A percentile compares a stretch with the other conserved stretches of the same genome.
These are phyloP conservation scores for Dioscorea dumetorum DNA, from an alignment of 106 monocot species.

Conservation along the genomic window DNA sequence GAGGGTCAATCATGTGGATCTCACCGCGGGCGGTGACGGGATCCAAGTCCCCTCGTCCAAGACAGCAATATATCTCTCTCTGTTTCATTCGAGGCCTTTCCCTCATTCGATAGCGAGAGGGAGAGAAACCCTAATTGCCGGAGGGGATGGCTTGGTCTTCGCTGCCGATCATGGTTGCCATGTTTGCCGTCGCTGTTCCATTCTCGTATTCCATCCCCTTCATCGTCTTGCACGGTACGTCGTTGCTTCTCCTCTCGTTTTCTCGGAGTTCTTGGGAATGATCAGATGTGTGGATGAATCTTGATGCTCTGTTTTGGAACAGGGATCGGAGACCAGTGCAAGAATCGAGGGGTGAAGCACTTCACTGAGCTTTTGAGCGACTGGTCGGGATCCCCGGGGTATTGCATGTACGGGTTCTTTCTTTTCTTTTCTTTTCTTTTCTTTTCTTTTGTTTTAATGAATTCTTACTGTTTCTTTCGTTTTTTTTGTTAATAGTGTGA, in stretches of 20 bases:
- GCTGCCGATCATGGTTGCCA: background rate
- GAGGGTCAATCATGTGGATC: no score
- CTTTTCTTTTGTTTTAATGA: no score
- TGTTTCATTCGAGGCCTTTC: no score
- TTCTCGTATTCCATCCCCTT: constrained; percentile 33
- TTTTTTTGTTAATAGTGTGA: background rate
- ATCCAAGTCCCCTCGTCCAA: no score
- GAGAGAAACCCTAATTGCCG: background rate
- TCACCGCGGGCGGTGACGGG: no score
- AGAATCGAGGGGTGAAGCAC: constrained; percentile 33
- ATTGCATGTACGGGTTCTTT: constrained; percentile 34
- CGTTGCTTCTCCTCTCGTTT: background rate
- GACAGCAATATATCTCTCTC: no score
- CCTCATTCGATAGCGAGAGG: background rate
- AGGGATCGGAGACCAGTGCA: constrained; percentile 57
- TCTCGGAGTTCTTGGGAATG: no score
- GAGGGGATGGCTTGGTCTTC: constrained; percentile 1
- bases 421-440: background rate
- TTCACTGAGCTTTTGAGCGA: constrained; percentile 47
- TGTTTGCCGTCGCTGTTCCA: constrained; percentile 3
- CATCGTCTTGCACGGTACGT: constrained; percentile 47
- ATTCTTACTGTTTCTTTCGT: no score
- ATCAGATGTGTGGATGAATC: no score
- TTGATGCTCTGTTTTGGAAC: background rate
- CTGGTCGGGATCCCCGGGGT: constrained; percentile 31